These are phyloP conservation scores for Ramaria sp. DNA, from an alignment of 768 basidiomycete genomes.

Conservation along the genomic window DNA sequence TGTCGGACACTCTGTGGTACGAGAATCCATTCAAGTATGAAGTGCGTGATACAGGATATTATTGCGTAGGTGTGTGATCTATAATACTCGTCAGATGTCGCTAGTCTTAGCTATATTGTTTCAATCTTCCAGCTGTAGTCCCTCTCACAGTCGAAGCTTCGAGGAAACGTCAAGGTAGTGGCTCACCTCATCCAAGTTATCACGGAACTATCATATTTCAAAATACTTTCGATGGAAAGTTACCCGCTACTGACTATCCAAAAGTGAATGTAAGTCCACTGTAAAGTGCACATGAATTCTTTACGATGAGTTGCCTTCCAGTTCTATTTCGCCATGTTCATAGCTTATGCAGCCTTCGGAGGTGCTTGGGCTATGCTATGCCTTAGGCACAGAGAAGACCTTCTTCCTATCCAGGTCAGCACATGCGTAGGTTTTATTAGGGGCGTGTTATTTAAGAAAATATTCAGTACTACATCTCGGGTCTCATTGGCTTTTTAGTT, in stretches of 20 bases:
- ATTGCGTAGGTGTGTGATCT: conserved; percentile 74
- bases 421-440: not conserved
- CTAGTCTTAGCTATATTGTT: conserved; percentile 2
- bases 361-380: conserved; percentile 76
- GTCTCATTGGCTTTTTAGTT: conserved; percentile 73
- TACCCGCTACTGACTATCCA: conserved; percentile 91
- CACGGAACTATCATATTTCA: conserved; percentile 72
- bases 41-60: conserved; percentile 85
- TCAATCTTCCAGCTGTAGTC: conserved; percentile 49
- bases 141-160: conserved; percentile 71
- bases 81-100: not conserved
- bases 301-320: conserved; percentile 21
- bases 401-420: conserved; percentile 78
- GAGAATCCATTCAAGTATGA: conserved; percentile 67
- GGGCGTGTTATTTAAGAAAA: not conserved
- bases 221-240: conserved; percentile 79
- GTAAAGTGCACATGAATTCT: not conserved
- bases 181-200: conserved; percentile 67
- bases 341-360: conserved; percentile 63
- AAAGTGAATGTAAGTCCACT: conserved; percentile 67
- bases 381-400: conserved; percentile 66
- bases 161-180: conserved; percentile 28
- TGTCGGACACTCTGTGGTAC: conserved; percentile 40
- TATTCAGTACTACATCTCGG: conserved; percentile 78
- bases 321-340: conserved; percentile 84